phyloP scores from a whole-genome alignment of 2,329 filamentous ascomycete genomes.

The Aureobasidium uvarum region DNA sequence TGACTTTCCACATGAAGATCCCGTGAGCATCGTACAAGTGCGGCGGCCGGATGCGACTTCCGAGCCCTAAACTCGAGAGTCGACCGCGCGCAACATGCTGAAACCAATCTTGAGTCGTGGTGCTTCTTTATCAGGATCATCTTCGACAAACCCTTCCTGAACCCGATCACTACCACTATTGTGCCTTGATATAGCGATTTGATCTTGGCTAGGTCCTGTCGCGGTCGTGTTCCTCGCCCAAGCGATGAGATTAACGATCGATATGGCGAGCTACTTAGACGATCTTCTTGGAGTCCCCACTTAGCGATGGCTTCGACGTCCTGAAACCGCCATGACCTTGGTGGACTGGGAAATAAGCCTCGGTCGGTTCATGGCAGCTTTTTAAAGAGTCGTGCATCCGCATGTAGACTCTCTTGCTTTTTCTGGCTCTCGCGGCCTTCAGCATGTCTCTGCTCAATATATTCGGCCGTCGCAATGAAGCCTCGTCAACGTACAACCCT shows the following conservation, averaged over 20 bases:
- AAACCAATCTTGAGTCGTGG: slow-evolving; percentile 2
- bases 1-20: neutral
- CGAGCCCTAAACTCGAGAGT: neutral
- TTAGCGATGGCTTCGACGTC: slow-evolving; percentile 1
- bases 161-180: neutral
- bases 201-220: neutral
- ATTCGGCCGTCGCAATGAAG: neutral
- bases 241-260: neutral
- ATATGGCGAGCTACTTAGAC: slow-evolving; percentile 10
- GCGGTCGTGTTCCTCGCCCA: neutral
- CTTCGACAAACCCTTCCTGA: neutral
- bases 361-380: neutral
- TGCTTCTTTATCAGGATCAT: neutral
- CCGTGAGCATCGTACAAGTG: neutral
- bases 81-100: slow-evolving; percentile 3
- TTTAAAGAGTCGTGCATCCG: neutral
- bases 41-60: neutral
- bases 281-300: slow-evolving; percentile 12
- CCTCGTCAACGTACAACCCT: neutral
- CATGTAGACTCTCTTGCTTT: neutral
- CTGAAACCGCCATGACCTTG: slow-evolving; percentile 22
- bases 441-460: neutral
- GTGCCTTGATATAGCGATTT: neutral
- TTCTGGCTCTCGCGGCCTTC: neutral
- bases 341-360: neutral